Base-by-base conservation (phyloP, 78 protist species). In the Pelomyxa schiedti region DNA sequence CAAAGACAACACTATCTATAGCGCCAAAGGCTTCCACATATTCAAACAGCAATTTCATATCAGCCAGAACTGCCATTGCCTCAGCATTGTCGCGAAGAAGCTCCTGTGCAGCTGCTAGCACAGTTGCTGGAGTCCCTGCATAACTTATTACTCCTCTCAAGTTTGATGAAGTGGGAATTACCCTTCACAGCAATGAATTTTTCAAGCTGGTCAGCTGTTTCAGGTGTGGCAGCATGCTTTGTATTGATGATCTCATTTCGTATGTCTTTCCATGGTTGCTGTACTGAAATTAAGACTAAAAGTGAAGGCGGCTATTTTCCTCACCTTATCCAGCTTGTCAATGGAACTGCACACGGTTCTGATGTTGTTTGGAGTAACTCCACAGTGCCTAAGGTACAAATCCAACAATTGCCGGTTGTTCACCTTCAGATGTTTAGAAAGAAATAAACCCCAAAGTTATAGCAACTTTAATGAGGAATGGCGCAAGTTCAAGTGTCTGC, bases 261-360 rank as follows among this genome's bases (percentile, higher is more conserved):
- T 24, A 95, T 95, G 22, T 74, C 90, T 8, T 42, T 84, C 97
- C 95, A 91, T 42, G 91, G 80, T 42, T 65, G 42, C 64, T 74
- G 64, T 28, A 72, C 65, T 69, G 73, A n/a, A 7, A 69, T 3
- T 5, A 30, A 74, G 22, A 38, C 1, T 65, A 47, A 3, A 28
- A 2, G 28, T 42, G 3, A 41, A 38, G 42, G 53, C 39, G 28
- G 8, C 1, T 53, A 1, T 32, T 6, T 6, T 35, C 42, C 75
- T 39, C 26, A 67, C 72, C 82, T 92, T 93, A 83, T 95, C 98
- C 1, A 95, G 83, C 71, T 95, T 95, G 83, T 95, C 98, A 63
- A 95, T 92, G 38, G 96, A 88, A 6, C 84, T 40, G 85, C 95
- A 95, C 66, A 91, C 86, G 16, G 94, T 22, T 26, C 92, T 77